phyloP scores from a whole-genome alignment of 75 land plant genomes.

The Picea glauca region DNA sequence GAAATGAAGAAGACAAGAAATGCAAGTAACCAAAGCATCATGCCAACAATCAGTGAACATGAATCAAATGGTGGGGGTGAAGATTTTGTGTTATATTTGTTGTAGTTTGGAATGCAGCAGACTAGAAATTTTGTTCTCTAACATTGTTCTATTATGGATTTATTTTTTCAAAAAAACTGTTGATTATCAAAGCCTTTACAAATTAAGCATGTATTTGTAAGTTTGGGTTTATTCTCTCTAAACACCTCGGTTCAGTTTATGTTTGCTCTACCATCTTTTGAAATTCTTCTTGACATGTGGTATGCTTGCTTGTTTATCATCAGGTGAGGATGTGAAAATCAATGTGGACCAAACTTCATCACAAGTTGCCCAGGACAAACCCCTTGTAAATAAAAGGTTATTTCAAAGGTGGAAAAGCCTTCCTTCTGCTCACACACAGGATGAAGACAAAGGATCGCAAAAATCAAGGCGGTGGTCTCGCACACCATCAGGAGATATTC shows the following conservation, averaged over 20 bases:
- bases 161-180: no score
- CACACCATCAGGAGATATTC: slow-evolving; percentile 42
- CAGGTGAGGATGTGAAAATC: slow-evolving; percentile 31
- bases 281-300: background rate
- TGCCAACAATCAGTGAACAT: background rate
- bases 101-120: background rate
- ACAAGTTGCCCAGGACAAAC: slow-evolving; percentile 23
- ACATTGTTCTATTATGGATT: no score
- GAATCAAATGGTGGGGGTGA: background rate
- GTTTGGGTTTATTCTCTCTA: background rate
- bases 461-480: slow-evolving; percentile 60
- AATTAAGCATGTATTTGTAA: no score
- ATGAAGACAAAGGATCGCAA: slow-evolving; percentile 14
- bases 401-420: slow-evolving; percentile 45
- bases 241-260: background rate
- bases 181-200: no score
- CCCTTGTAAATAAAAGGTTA: slow-evolving; percentile 12
- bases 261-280: background rate
- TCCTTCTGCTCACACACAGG: slow-evolving; percentile 17
- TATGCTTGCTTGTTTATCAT: background rate
- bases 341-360: slow-evolving; percentile 34
- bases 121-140: background rate
- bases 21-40: background rate
- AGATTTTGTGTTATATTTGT: background rate
- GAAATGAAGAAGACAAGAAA: slow-evolving; percentile 1